These are phyloP conservation scores for Acanthamoeba lenticulata DNA, from an alignment of 208 protist genomes.

Conservation along the genomic window DNA sequence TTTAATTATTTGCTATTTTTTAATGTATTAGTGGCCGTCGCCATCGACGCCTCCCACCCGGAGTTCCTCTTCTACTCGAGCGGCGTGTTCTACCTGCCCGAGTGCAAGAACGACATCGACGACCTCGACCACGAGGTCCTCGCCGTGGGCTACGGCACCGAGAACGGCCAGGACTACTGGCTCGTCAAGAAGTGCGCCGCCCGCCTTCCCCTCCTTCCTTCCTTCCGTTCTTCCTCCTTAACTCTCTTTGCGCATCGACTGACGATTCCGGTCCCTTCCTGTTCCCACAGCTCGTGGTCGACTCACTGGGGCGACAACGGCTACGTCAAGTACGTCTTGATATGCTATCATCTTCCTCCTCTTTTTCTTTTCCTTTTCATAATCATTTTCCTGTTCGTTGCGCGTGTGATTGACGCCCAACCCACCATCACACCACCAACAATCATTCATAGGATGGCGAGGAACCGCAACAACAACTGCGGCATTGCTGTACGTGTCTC, in stretches of 20 bases:
- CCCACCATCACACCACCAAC: too few relatives aligned
- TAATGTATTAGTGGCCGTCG: slow-evolving; percentile 78
- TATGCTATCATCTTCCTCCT: too few relatives aligned
- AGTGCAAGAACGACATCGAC: slow-evolving; percentile 75
- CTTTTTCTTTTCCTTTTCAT: too few relatives aligned
- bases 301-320: slow-evolving; percentile 51
- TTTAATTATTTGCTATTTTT: neutral
- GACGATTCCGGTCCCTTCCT: too few relatives aligned
- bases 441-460: slow-evolving; percentile 5
- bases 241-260: too few relatives aligned
- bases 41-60: slow-evolving; percentile 91
- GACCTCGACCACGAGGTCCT: slow-evolving; percentile 73
- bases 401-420: too few relatives aligned
- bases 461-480: slow-evolving; percentile 54
- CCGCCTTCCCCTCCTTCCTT: neutral
- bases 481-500: slow-evolving; percentile 36
- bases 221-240: neutral
- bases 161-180: slow-evolving; percentile 83
- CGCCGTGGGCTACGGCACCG: slow-evolving; percentile 83
- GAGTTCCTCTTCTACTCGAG: slow-evolving; percentile 87
- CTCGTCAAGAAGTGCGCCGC: slow-evolving; percentile 76
- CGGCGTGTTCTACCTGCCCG: slow-evolving; percentile 87
- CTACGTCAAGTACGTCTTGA: slow-evolving; percentile 48
- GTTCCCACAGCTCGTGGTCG: slow-evolving; percentile 63
- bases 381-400: too few relatives aligned